phyloP scores from a whole-genome alignment of 208 protist species.

The Crithidia acanthocephali region DNA sequence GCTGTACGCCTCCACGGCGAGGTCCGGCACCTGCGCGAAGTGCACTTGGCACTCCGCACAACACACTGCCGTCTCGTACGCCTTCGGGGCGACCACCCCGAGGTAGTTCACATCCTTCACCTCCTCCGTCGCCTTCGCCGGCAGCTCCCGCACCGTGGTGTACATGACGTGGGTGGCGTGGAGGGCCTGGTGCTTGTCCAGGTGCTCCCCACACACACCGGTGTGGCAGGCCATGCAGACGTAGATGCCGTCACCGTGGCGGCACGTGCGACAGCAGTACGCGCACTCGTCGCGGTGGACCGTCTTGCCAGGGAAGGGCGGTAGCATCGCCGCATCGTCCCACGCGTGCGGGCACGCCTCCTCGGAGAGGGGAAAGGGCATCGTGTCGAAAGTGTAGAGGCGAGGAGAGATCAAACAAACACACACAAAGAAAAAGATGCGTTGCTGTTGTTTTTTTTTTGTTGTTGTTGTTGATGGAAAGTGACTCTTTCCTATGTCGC shows the following conservation, averaged over 20 bases:
- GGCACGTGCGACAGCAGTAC: slow-evolving; percentile 84
- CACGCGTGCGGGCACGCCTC: slow-evolving; percentile 84
- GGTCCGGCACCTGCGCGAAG: slow-evolving; percentile 52
- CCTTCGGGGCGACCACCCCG: slow-evolving; percentile 60
- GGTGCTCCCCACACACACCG: slow-evolving; percentile 74
- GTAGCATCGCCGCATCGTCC: slow-evolving; percentile 62
- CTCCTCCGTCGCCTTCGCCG: slow-evolving; percentile 41
- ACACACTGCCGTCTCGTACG: slow-evolving; percentile 73
- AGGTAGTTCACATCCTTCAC: slow-evolving; percentile 69
- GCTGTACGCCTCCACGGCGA: slow-evolving; percentile 56
- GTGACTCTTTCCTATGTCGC: too few relatives aligned
- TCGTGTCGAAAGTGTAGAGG: slow-evolving; percentile 4
- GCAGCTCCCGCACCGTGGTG: slow-evolving; percentile 73
- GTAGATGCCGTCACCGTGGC: slow-evolving; percentile 62
- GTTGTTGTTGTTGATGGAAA: neutral
- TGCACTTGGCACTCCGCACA: slow-evolving; percentile 54
- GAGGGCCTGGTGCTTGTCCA: slow-evolving; percentile 67
- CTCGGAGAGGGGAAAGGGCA: slow-evolving; percentile 50
- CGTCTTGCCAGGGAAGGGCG: slow-evolving; percentile 35
- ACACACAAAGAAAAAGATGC: slow-evolving; percentile 13
- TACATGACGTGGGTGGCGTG: slow-evolving; percentile 70
- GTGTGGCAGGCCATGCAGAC: slow-evolving; percentile 87
- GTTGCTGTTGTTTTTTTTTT: neutral
- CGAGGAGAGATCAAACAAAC: neutral
- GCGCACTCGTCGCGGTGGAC: slow-evolving; percentile 89